These are phyloP conservation scores for Lepidium aucheri DNA, from an alignment of 345 rosid species.

Conservation along the genomic window DNA sequence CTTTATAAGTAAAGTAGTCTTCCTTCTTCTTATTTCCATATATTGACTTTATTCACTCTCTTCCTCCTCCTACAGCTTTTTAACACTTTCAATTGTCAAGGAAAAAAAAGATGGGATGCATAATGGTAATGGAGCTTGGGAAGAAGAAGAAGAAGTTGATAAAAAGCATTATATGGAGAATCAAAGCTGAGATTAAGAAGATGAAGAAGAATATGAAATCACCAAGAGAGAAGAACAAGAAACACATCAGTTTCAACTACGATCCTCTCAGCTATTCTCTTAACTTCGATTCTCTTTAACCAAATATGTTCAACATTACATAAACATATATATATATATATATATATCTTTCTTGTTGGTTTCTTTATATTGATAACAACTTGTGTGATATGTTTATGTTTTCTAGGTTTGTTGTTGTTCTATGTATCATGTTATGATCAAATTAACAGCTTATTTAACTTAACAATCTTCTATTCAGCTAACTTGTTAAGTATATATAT, in stretches of 20 bases:
- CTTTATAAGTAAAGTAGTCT: conserved; percentile 14
- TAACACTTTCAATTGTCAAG: not conserved
- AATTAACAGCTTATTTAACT: not conserved
- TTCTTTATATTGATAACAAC: not conserved
- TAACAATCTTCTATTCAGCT: too few relatives aligned
- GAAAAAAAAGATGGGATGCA: conserved; percentile 7
- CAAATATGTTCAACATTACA: not conserved
- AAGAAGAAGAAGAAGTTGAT: conserved; percentile 52
- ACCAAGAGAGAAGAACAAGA: conserved; percentile 25
- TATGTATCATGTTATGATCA: not conserved
- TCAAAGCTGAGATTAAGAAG: conserved; percentile 43
- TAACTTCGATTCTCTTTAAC: conserved; percentile 61
- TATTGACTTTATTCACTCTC: conserved; percentile 9
- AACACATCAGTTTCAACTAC: conserved; percentile 48
- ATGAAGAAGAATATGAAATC: conserved; percentile 28
- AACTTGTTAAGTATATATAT: too few relatives aligned
- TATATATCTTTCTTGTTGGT: conserved; percentile 2
- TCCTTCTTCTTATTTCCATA: not conserved
- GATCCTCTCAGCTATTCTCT: conserved; percentile 80
- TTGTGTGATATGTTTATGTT: not conserved
- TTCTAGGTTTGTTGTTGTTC: not conserved
- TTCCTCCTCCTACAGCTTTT: not conserved
- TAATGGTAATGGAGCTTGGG: conserved; percentile 24
- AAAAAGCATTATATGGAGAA: conserved; percentile 34
- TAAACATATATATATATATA: not conserved